Conservation (phyloP, 2,329 filamentous ascomycete species). For the Alternaria gansuensis region DNA sequence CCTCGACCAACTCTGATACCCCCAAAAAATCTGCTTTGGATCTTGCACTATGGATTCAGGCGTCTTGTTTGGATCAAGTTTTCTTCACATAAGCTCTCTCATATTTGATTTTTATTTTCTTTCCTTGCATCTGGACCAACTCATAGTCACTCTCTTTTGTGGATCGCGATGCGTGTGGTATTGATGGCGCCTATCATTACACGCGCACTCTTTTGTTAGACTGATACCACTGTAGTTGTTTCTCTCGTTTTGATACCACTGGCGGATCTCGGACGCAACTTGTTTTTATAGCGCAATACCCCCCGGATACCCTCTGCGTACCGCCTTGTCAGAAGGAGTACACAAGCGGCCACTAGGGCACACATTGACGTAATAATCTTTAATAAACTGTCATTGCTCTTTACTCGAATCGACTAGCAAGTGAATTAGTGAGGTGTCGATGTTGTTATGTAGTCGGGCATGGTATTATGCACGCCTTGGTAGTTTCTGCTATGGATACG, state of each 20-base stretch:
- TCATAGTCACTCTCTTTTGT: constrained; percentile 39
- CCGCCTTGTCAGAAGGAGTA: constrained; percentile 52
- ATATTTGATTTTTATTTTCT: constrained; percentile 38
- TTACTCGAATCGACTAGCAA: neutral
- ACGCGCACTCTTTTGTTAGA: constrained; percentile 47
- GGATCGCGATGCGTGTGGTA: constrained; percentile 36
- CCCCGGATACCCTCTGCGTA: constrained; percentile 54
- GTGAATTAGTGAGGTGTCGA: no score
- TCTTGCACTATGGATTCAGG: constrained; percentile 35
- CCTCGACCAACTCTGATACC: constrained; percentile 49
- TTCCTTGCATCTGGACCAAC: constrained; percentile 41
- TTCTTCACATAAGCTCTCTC: constrained; percentile 41
- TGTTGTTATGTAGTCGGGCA: no score
- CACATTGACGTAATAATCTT: constrained; percentile 51
- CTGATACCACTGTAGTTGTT: constrained; percentile 56
- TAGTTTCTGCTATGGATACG: no score
- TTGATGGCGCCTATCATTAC: no score
- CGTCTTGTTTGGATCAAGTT: constrained; percentile 46
- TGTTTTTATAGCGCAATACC: constrained; percentile 54
- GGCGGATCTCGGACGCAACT: constrained; percentile 28
- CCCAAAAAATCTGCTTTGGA: constrained; percentile 40
- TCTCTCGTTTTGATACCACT: constrained; percentile 54
- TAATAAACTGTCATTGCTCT: constrained; percentile 45
- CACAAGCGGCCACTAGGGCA: constrained; percentile 55
- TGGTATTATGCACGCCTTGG: no score